Conservation (phyloP, 345 rosid genomes). For the Turritis glabra region DNA sequence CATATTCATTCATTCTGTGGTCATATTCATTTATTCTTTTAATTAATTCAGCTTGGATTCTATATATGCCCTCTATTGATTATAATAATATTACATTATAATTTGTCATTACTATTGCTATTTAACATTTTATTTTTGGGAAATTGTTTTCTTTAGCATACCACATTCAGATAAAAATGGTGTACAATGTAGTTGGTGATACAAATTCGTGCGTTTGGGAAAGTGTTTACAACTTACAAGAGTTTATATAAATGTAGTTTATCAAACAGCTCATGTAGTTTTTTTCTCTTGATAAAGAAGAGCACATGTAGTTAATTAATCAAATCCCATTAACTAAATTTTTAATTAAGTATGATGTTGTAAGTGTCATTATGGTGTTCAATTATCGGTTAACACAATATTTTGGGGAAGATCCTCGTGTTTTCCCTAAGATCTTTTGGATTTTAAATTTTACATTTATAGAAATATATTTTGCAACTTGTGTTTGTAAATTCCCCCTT, state of each 20-base stretch:
- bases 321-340: neutral
- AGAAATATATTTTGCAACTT: constrained; percentile 15
- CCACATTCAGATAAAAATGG: too few species aligned
- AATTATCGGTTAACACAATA: constrained; percentile 30
- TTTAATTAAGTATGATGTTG: neutral
- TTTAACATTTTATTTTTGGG: neutral
- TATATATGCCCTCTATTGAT: neutral
- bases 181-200: neutral
- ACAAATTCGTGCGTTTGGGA: neutral
- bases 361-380: constrained; percentile 20
- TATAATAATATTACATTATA: neutral
- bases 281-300: too few species aligned
- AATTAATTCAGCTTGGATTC: constrained; percentile 30
- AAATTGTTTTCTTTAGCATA: neutral
- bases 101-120: neutral
- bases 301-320: constrained; percentile 11
- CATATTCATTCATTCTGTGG: constrained; percentile 35
- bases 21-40: constrained; percentile 27
- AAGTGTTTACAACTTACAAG: neutral
- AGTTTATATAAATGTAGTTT: too few species aligned
- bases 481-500: neutral
- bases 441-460: neutral
- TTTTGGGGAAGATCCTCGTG: constrained; percentile 32
- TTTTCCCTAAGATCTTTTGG: constrained; percentile 27
- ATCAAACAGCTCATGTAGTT: too few species aligned